These are phyloP conservation scores for Mycena indigotica DNA, from an alignment of 768 basidiomycete genomes.

Conservation along the genomic window DNA sequence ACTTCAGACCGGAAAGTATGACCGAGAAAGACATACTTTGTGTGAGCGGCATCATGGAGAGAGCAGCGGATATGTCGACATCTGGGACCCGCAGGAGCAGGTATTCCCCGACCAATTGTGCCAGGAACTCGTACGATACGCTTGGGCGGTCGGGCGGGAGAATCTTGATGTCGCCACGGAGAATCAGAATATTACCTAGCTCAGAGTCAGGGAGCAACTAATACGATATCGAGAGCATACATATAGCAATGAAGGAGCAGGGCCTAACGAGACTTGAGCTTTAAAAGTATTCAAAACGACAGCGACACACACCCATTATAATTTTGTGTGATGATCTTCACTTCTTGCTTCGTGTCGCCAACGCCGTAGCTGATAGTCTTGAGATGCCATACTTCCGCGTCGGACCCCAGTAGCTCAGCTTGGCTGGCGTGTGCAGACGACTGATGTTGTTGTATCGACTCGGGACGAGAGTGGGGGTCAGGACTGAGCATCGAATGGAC, in stretches of 20 bases:
- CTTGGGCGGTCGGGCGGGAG: constrained; percentile 62
- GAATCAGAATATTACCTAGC: constrained; percentile 83
- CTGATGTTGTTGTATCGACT: background rate
- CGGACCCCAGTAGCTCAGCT: constrained; percentile 28
- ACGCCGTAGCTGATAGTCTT: constrained; percentile 62
- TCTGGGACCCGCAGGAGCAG: constrained; percentile 62
- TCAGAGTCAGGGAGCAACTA: constrained; percentile 11
- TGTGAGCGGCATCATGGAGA: constrained; percentile 76
- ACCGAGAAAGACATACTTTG: constrained; percentile 56
- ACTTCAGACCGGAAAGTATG: background rate
- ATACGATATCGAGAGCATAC: constrained; percentile 41
- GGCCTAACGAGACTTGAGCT: constrained; percentile 52
- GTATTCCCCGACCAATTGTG: constrained; percentile 82
- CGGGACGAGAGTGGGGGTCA: background rate
- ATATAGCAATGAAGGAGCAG: constrained; percentile 90
- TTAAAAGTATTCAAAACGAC: background rate
- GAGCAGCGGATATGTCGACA: constrained; percentile 68
- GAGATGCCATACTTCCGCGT: constrained; percentile 76
- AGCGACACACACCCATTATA: constrained; percentile 65
- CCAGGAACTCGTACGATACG: constrained; percentile 84
- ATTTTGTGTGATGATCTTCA: constrained; percentile 80
- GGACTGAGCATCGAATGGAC: background rate
- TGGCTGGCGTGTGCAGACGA: background rate
- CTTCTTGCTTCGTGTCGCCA: constrained; percentile 28
- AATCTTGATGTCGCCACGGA: constrained; percentile 81